Evolutionary conservation across 331 rosid genomes (phyloP).

Genomic region (Spiraea crenata): DNA sequence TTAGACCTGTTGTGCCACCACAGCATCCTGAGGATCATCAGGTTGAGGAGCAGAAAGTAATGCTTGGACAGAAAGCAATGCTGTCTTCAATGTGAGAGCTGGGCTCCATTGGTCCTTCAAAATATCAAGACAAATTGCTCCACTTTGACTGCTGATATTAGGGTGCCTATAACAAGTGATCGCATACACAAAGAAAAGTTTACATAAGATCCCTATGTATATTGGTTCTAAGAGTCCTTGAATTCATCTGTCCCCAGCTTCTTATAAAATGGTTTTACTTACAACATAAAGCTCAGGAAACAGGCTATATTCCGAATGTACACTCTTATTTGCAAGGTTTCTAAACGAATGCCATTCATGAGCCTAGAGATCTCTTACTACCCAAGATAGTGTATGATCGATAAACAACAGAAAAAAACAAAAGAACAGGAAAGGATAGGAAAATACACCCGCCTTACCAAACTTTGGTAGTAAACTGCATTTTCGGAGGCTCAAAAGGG

Average conservation of each 20-base stretch:
- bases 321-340: background rate
- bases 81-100: slow-evolving; percentile 96
- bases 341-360: background rate
- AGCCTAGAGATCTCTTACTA: background rate
- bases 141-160: slow-evolving; percentile 97
- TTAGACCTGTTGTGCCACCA: slow-evolving; percentile 89
- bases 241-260: background rate
- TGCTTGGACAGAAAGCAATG: slow-evolving; percentile 96
- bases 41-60: slow-evolving; percentile 96
- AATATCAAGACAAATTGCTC: slow-evolving; percentile 95
- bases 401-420: background rate
- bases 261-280: background rate
- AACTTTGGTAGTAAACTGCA: slow-evolving; percentile 91
- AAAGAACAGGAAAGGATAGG: background rate
- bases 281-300: background rate
- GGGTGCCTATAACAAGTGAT: slow-evolving; percentile 82
- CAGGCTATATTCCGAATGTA: background rate
- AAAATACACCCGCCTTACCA: slow-evolving; percentile 47
- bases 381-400: too few relatives aligned
- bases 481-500: slow-evolving; percentile 98
- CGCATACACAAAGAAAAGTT: slow-evolving; percentile 10
- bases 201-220: slow-evolving; percentile 17
- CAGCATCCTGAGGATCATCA: slow-evolving; percentile 99
- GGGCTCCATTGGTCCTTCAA: slow-evolving; percentile 99
- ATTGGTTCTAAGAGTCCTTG: background rate